Base-by-base conservation (phyloP, 2,329 filamentous ascomycete genomes). In the Fusarium transvaalense region DNA sequence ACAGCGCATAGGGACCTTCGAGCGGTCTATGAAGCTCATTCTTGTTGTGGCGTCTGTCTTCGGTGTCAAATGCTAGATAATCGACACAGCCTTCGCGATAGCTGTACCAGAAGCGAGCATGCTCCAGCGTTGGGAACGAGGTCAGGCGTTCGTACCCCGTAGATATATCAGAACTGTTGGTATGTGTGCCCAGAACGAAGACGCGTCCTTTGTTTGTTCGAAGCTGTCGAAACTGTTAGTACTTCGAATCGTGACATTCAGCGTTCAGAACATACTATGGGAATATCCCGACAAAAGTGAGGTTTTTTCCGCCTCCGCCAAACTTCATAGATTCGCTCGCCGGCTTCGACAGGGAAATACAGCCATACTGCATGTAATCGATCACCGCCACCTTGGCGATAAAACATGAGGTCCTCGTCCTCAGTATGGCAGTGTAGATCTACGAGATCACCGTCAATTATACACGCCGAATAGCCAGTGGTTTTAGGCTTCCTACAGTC, bases 191-290 rank as follows among this genome's bases (percentile, higher is more conserved):
- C 10, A 64, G 14, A n/a, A 41, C 17, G 6, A 64, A 51, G 19
- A 64, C 46, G 7, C 53, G 60, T 14, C 46, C 55, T 27, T 53
- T 59, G 14, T 35, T 64, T 15, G 61, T 64, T 19, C 60, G 53
- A 10, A 64, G 41, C 61, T 64, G 38, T 38, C 3, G 3, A 14
- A 4, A 10, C 15, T 13, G 6, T 64, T 2, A 64, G 52, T 17
- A 19, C 10, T 5, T 5, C 5, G 8, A 10, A 9, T 13, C 7
- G 2, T 2, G 4, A 1, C n/a, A 10, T 8, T 15, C 10, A 8
- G 2, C 25, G 14, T 31, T 34, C n/a, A 4, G 4, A 17, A 45
- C 60, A 12, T 38, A 63, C 58, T 7, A 63, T 17, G 23, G 52
- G 50, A 2, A 63, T 37, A 39, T 63, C 60, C 23, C 58, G 60